Evolutionary conservation across 257 asterid genomes (phyloP).

Genomic region (Petrea volubilis): DNA sequence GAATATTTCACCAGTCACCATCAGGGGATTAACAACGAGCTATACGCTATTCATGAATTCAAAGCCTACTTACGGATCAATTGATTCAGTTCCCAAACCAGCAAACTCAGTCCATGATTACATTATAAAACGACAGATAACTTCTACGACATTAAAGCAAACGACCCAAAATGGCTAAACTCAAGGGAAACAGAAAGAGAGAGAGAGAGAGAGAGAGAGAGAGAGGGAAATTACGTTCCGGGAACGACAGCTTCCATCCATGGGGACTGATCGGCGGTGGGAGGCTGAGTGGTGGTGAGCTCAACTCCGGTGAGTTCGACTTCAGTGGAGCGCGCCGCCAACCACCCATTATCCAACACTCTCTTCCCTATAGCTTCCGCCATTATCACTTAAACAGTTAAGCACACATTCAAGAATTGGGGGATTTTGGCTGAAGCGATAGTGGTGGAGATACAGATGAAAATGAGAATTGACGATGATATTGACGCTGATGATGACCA

Average conservation of each 20-base stretch:
- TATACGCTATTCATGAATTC: too few relatives aligned
- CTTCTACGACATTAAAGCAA: not conserved
- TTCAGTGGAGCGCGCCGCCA: constrained; percentile 91
- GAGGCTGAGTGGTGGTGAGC: constrained; percentile 84
- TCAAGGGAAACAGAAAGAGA: not conserved
- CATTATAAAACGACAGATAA: not conserved
- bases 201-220: not conserved
- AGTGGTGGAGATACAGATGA: not conserved
- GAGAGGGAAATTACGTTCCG: constrained; percentile 68
- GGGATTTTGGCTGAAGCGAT: not conserved
- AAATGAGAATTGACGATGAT: not conserved
- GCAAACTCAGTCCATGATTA: not conserved
- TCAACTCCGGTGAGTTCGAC: constrained; percentile 69
- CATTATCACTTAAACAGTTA: constrained; percentile 29
- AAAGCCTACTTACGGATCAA: not conserved
- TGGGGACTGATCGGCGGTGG: constrained; percentile 55
- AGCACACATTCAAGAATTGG: not conserved
- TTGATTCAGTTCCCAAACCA: not conserved
- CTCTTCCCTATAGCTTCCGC: constrained; percentile 59
- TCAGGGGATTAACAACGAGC: too few relatives aligned
- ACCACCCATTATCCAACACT: constrained; percentile 74
- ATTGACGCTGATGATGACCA: too few relatives aligned
- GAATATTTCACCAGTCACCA: too few relatives aligned
- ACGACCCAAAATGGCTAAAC: not conserved
- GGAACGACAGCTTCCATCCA: constrained; percentile 96